These are phyloP conservation scores for Ogataea methylovora DNA, from an alignment of 805 yeast species.

Conservation along the genomic window DNA sequence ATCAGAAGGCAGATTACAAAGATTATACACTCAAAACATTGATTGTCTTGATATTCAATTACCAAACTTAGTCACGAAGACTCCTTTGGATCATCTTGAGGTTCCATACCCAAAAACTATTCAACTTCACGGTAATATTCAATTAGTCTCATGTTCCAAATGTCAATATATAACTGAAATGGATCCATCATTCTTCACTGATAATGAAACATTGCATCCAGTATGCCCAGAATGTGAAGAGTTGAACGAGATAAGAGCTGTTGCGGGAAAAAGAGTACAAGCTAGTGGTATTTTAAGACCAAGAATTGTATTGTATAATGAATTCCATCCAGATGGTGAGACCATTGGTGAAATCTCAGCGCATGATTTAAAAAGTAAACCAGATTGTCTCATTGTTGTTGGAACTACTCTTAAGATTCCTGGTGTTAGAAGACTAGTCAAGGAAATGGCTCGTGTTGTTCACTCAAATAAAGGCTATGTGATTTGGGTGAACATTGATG, in stretches of 20 bases:
- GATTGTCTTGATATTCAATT: slow-evolving; percentile 70
- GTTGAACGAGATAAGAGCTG: slow-evolving; percentile 41
- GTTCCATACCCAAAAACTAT: slow-evolving; percentile 44
- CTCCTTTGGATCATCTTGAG: slow-evolving; percentile 32
- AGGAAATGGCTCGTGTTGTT: slow-evolving; percentile 51
- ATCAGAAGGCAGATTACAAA: slow-evolving; percentile 50
- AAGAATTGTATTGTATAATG: slow-evolving; percentile 62
- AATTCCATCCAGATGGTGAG: slow-evolving; percentile 83
- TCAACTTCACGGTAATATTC: slow-evolving; percentile 81
- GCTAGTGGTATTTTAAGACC: slow-evolving; percentile 60
- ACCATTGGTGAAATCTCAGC: slow-evolving; percentile 72
- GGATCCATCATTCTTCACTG: slow-evolving; percentile 42
- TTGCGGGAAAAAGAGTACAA: slow-evolving; percentile 61
- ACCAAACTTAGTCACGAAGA: slow-evolving; percentile 36
- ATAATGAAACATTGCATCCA: slow-evolving; percentile 28
- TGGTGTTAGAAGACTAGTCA: slow-evolving; percentile 55
- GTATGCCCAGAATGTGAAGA: slow-evolving; percentile 63
- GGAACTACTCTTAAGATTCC: slow-evolving; percentile 85
- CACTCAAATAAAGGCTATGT: slow-evolving; percentile 51
- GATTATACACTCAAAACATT: slow-evolving; percentile 84
- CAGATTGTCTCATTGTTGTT: slow-evolving; percentile 74
- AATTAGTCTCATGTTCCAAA: slow-evolving; percentile 66
- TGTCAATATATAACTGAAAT: slow-evolving; percentile 55
- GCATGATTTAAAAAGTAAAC: slow-evolving; percentile 51
- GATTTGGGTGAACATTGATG: slow-evolving; percentile 54